These are phyloP conservation scores for Mrakia frigida DNA, from an alignment of 768 basidiomycete species.

Conservation along the genomic window DNA sequence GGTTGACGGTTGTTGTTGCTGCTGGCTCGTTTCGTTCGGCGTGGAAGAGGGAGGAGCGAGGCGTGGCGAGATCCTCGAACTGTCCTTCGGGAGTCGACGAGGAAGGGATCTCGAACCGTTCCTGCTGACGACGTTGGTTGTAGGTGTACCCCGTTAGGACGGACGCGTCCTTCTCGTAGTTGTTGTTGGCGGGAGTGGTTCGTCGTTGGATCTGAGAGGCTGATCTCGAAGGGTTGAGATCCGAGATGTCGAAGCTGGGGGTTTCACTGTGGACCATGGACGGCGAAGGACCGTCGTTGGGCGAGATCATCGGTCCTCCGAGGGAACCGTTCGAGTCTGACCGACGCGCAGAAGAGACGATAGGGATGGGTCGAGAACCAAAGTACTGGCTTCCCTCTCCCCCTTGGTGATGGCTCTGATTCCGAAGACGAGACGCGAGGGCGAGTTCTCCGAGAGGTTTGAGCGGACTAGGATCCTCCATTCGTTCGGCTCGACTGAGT, in stretches of 20 bases:
- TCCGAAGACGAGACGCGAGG: neutral
- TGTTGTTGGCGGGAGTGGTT: neutral
- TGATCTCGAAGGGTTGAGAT: constrained; percentile 31
- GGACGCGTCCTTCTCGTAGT: neutral
- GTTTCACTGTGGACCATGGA: constrained; percentile 13
- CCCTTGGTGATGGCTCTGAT: constrained; percentile 2
- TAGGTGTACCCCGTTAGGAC: neutral
- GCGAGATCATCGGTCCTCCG: neutral
- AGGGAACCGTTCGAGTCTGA: neutral
- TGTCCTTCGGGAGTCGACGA: neutral
- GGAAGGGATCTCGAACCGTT: neutral
- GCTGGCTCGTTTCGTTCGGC: neutral
- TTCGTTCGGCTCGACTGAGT: neutral
- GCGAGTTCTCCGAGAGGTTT: neutral
- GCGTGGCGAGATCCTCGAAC: constrained; percentile 13
- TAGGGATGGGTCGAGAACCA: neutral
- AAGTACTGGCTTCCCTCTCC: constrained; percentile 7
- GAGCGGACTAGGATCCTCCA: constrained; percentile 9
- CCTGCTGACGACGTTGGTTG: neutral
- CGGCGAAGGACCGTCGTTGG: neutral
- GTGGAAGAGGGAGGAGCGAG: neutral
- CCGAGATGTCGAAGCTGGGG: constrained; percentile 20
- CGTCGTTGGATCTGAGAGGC: constrained; percentile 29
- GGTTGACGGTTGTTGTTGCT: neutral
- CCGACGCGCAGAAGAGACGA: neutral